Evolutionary conservation across 2,329 filamentous ascomycete species (phyloP).

Genomic region (Remersonia thermophila): DNA sequence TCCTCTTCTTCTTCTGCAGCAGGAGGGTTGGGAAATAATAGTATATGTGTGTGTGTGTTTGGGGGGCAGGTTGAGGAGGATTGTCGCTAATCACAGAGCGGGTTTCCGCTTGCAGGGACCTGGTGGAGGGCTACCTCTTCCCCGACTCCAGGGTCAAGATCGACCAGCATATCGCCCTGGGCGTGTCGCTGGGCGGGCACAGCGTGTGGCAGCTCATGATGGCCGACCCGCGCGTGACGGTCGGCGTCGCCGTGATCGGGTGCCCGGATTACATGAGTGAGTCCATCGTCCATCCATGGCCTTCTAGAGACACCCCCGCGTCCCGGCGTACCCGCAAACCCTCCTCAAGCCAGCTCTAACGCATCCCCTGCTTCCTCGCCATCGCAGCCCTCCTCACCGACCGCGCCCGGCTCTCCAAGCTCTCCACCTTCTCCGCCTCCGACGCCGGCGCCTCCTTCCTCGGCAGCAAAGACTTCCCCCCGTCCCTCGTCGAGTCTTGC

Average conservation of each 20-base stretch:
- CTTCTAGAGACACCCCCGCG: too few species aligned
- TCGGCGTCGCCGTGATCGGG: conserved; percentile 70
- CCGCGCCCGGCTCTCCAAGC: conserved; percentile 60
- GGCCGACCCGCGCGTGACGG: conserved; percentile 64
- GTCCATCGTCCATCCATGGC: conserved; percentile 15
- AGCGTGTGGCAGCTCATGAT: conserved; percentile 75
- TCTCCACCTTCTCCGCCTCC: conserved; percentile 45
- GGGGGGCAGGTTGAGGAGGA: too few species aligned
- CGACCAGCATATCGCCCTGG: conserved; percentile 61
- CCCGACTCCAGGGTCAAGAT: conserved; percentile 29
- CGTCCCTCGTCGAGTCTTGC: conserved; percentile 50
- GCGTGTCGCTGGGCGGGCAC: conserved; percentile 79
- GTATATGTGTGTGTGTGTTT: background rate
- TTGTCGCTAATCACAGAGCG: too few species aligned
- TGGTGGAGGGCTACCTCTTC: conserved; percentile 65
- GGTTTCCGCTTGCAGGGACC: conserved; percentile 30
- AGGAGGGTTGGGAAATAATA: too few species aligned
- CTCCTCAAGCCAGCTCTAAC: too few species aligned
- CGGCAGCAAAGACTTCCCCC: conserved; percentile 67
- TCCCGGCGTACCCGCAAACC: too few species aligned
- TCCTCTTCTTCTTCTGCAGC: too few species aligned
- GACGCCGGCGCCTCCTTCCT: conserved; percentile 53
- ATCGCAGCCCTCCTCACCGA: conserved; percentile 55
- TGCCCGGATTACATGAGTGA: conserved; percentile 75
- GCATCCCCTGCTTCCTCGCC: background rate